Evolutionary conservation across 2,329 filamentous ascomycete genomes (phyloP).

Genomic region (Juglanconis sp.): DNA sequence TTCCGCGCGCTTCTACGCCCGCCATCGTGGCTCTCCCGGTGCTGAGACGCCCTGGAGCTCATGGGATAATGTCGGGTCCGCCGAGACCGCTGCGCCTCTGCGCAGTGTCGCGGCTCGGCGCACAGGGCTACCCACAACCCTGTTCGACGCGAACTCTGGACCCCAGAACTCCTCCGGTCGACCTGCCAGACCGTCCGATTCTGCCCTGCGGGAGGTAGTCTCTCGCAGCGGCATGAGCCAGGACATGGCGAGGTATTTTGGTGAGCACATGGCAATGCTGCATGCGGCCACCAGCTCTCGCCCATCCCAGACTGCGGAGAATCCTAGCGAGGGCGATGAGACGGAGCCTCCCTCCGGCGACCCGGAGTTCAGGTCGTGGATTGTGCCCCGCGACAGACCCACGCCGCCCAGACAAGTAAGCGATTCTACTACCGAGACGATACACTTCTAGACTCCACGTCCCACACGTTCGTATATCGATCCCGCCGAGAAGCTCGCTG

Average conservation of each 20-base stretch:
- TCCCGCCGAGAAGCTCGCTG: not conserved
- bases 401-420: slow-evolving; percentile 13
- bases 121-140: slow-evolving; percentile 6
- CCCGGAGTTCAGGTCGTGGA: not conserved
- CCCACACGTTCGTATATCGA: not conserved
- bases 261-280: slow-evolving; percentile 17
- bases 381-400: not conserved
- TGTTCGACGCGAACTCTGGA: not conserved
- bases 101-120: not conserved
- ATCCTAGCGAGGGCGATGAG: not conserved
- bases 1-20: slow-evolving; percentile 3
- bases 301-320: slow-evolving; percentile 1
- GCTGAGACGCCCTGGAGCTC: slow-evolving; percentile 5
- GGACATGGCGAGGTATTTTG: slow-evolving; percentile 13
- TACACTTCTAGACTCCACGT: not conserved
- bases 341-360: not conserved
- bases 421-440: slow-evolving; percentile 3
- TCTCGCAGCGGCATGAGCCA: slow-evolving; percentile 15
- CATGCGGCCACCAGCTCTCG: slow-evolving; percentile 13
- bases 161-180: not conserved
- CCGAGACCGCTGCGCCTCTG: not conserved
- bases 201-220: slow-evolving; percentile 11
- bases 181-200: not conserved
- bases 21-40: slow-evolving; percentile 1
- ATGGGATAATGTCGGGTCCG: slow-evolving; percentile 10